Conservation (phyloP, 345 rosid species). For the Cardamine occulta region DNA sequence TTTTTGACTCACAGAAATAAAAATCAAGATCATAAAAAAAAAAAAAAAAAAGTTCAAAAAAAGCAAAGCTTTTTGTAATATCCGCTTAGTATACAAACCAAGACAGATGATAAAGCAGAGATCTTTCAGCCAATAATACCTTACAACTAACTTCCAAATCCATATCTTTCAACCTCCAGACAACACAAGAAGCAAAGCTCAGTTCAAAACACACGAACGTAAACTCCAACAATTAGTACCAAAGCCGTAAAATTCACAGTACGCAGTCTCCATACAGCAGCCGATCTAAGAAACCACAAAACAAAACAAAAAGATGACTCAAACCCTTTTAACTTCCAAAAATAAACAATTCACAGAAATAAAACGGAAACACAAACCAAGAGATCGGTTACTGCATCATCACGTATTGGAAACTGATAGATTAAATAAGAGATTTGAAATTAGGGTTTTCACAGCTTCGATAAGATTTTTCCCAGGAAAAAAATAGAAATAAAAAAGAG, state of each 20-base stretch:
- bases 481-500: background rate
- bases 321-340: constrained; percentile 23
- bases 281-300: constrained; percentile 47
- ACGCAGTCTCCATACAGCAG: constrained; percentile 42
- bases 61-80: background rate
- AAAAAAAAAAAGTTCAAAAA: background rate
- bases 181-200: constrained; percentile 36
- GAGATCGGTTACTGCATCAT: constrained; percentile 24
- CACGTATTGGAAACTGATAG: background rate
- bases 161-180: constrained; percentile 49
- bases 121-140: constrained; percentile 50
- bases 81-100: background rate
- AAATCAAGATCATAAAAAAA: constrained; percentile 4
- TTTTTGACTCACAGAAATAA: background rate
- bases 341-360: background rate
- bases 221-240: constrained; percentile 38
- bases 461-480: constrained; percentile 31
- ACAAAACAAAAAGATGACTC: constrained; percentile 16
- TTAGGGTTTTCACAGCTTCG: constrained; percentile 55
- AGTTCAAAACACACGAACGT: constrained; percentile 38
- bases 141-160: constrained; percentile 80
- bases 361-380: constrained; percentile 33
- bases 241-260: constrained; percentile 27
- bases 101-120: background rate
- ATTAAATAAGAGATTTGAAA: constrained; percentile 29